Evolutionary conservation across 371 early-diverging fungal species (phyloP), one percentile per base, ranked within the genome.

Genomic region (Mucor sp.): DNA sequence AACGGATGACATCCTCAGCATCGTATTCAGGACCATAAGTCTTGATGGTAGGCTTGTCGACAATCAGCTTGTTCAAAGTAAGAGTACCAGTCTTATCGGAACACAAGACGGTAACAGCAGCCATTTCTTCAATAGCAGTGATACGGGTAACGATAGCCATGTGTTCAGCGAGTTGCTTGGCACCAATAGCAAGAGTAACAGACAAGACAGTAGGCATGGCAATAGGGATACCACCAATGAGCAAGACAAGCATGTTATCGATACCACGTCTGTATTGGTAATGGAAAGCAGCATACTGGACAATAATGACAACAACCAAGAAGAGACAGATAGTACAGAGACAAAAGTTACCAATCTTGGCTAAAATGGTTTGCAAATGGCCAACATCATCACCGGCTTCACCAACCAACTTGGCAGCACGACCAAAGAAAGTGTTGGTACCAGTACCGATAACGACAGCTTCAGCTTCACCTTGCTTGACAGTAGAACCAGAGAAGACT

Each of bases 61-160:
- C 91, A 72, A 84, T 88, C 77, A 96, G 88, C 82, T 94, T 91
- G 86, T 95, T 96, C 66, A 94, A 88, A 37, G 98, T 97, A 70
- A 97, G 85, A 19, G 97, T 97, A 59, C 98, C 98, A 15, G 98
- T 97, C 87, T 97, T 97, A 85, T 97, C 97, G 11, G 94, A 92
- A 84, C 96, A 96, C 69, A 97, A 92, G 58, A 96, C 92, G 57
- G 90, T 90, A 44, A 94, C 94, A 71, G 94, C 93, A n/a, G 96
- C 97, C 75, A 98, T 87, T 68, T 94, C 94, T 80, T 97, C 98
- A 63, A 96, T 93, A 44, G 91, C 90, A 57, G 92, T 88, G 63
- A 96, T 88, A 58, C 90, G 90, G 27, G 94, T 88, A 37, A 96
- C 96, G 67, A 97, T 95, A 15, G 95, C 96, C 75, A 92, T 93